Percentiles rank a stretch among this genome's conserved stretches.
Evolutionary conservation across 225 moss, liverwort and hornwort genomes (phyloP).

Genomic region (Neckera pumila): DNA sequence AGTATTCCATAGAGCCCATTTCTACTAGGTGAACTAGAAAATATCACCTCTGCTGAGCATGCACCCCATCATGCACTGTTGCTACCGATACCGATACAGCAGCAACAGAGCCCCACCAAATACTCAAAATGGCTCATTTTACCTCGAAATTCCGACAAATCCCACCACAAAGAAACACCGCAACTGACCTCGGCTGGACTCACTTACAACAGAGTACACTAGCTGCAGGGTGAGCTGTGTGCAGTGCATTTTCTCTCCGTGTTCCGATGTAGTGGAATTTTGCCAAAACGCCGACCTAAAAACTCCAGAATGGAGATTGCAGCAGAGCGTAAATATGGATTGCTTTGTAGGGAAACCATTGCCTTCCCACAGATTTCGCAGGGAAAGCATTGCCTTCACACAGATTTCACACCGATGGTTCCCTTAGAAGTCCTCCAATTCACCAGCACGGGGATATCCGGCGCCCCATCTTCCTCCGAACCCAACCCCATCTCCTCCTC

Average conservation of each 20-base stretch:
- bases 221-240: background rate
- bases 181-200: background rate
- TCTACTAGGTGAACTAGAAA: background rate
- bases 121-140: background rate
- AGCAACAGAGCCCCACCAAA: background rate
- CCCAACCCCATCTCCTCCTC: conserved; percentile 8
- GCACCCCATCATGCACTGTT: background rate
- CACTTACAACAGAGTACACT: background rate
- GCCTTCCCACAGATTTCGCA: background rate
- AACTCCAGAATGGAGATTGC: background rate
- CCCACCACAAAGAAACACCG: background rate
- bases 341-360: background rate
- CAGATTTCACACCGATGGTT: background rate
- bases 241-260: background rate
- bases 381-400: background rate
- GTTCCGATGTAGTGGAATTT: background rate
- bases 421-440: background rate
- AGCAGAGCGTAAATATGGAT: background rate
- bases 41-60: background rate
- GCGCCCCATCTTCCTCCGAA: background rate
- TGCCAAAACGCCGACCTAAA: background rate
- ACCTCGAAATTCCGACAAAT: background rate
- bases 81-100: background rate
- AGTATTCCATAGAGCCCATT: background rate
- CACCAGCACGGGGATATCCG: conserved; percentile 16